Evolutionary conservation across 805 yeast species (phyloP).

Genomic region (Diddensiella caesifluorescens): DNA sequence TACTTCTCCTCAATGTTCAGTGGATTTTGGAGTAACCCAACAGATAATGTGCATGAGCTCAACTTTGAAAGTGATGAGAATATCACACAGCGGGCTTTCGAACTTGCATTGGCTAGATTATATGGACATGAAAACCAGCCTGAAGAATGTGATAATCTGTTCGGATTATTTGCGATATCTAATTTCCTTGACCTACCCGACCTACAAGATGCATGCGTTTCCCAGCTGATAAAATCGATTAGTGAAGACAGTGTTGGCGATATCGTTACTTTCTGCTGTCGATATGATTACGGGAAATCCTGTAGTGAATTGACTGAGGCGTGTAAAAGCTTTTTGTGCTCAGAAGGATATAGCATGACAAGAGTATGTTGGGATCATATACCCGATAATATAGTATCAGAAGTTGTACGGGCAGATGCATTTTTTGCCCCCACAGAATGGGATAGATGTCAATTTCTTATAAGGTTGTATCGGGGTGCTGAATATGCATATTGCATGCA

Average conservation of each 20-base stretch:
- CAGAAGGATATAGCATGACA: conserved; percentile 48
- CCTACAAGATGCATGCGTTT: conserved; percentile 42
- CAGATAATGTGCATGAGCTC: conserved; percentile 20
- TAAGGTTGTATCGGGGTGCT: conserved; percentile 33
- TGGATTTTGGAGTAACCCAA: conserved; percentile 36
- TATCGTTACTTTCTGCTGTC: conserved; percentile 39
- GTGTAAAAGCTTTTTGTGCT: conserved; percentile 42
- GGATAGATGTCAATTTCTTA: conserved; percentile 48
- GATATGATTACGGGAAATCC: conserved; percentile 43
- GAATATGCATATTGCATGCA: no score
- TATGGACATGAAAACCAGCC: conserved; percentile 40
- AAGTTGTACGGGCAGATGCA: conserved; percentile 44
- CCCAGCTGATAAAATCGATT: conserved; percentile 35
- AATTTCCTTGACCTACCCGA: conserved; percentile 45
- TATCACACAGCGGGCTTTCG: conserved; percentile 44
- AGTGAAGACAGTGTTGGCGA: conserved; percentile 36
- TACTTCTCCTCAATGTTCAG: conserved; percentile 44
- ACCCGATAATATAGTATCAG: conserved; percentile 39
- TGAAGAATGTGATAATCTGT: conserved; percentile 35
- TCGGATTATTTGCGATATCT: conserved; percentile 41
- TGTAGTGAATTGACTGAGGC: conserved; percentile 42
- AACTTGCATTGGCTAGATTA: conserved; percentile 41
- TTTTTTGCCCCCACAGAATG: conserved; percentile 52
- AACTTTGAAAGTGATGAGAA: conserved; percentile 34
- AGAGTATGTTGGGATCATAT: conserved; percentile 43